A percentile compares a stretch with the other conserved stretches of the same genome.
phyloP scores from a whole-genome alignment of 2,329 filamentous ascomycete species.

The Trichoderma hamatum region DNA sequence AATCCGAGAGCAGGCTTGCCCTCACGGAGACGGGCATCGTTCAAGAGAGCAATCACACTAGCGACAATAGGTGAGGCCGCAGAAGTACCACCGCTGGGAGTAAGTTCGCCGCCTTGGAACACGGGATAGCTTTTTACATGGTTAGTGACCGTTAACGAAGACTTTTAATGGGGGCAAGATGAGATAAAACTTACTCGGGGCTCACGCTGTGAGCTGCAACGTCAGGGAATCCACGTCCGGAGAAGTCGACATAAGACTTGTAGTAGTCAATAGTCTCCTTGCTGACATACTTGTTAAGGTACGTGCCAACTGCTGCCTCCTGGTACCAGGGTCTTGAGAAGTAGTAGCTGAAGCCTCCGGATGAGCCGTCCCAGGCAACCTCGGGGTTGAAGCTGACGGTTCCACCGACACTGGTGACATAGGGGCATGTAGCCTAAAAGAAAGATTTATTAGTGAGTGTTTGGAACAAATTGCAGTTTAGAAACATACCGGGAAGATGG shows the following conservation, averaged over 20 bases:
- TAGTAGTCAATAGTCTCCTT: constrained; percentile 49
- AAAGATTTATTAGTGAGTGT: not conserved
- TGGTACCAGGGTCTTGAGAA: constrained; percentile 53
- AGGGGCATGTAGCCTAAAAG: constrained; percentile 44
- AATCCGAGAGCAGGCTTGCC: constrained; percentile 52
- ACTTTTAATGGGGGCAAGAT: not conserved
- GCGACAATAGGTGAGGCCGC: constrained; percentile 54
- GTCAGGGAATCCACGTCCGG: constrained; percentile 51
- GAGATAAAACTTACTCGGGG: constrained; percentile 53
- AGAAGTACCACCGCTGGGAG: constrained; percentile 45
- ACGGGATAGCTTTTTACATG: not conserved
- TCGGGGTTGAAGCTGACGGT: constrained; percentile 47
- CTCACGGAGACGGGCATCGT: constrained; percentile 48
- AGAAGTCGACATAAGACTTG: constrained; percentile 39
- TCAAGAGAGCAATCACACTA: constrained; percentile 51
- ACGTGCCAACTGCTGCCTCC: constrained; percentile 43
- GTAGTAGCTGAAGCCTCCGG: constrained; percentile 57
- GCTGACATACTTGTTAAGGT: constrained; percentile 45
- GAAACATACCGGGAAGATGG: constrained; percentile 34
- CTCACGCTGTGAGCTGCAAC: constrained; percentile 52
- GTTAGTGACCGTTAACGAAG: not conserved
- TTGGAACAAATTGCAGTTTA: too few species aligned
- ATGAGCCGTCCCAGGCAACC: constrained; percentile 48
- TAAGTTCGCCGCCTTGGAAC: constrained; percentile 36
- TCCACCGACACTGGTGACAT: constrained; percentile 56